Base-by-base conservation (phyloP, 2,329 filamentous ascomycete genomes). In the Pleomassaria siparia region DNA sequence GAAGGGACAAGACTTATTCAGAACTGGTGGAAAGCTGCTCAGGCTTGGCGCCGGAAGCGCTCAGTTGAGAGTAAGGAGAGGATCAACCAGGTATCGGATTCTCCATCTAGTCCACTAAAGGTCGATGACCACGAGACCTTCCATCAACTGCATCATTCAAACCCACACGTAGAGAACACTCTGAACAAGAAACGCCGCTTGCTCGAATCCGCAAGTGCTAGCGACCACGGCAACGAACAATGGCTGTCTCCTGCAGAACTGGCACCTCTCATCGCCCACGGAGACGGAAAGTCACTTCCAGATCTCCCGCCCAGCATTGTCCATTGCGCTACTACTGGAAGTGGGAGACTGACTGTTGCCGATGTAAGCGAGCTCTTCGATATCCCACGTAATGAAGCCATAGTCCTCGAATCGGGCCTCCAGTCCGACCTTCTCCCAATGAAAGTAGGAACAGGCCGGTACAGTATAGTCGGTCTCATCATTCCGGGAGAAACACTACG, bases 1-100 rank as follows among this genome's bases (percentile, higher is more conserved):
- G 79, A 80, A 50, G 85, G 87, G 1, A 80, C 79, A 16, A 72
- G 74, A 12, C 76, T 95, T 21, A 76, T 95, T 28, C 70, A 70
- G 42, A 89, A 88, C 60, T 96, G 91, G 89, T 94, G 91, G 79
- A 64, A 69, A 4, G 76, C 83, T 62, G 84, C 85, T 1, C 71
- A 77, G 45, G 66, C 70, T 33, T 91, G 87, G 82, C 58, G 52
- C 7, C 49, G 55, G 21, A 59, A 57, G 44, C 54, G 57, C 8
- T 32, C 15, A 40, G 2, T 40, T 16, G 16, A 18, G 4, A 6
- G 18, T 18, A 18, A 4, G 3, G 10, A 22, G 26, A 39, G n/a
- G 36, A 24, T 4, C 15, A 39, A 9, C 22, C 32, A 16, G 11
- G 7, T 20, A 7, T 16, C 32, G 7, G 10, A 3, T 37, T 37